Base-by-base conservation (phyloP, 2,329 filamentous ascomycete genomes). In the Lasiodiplodia hormozganensis region DNA sequence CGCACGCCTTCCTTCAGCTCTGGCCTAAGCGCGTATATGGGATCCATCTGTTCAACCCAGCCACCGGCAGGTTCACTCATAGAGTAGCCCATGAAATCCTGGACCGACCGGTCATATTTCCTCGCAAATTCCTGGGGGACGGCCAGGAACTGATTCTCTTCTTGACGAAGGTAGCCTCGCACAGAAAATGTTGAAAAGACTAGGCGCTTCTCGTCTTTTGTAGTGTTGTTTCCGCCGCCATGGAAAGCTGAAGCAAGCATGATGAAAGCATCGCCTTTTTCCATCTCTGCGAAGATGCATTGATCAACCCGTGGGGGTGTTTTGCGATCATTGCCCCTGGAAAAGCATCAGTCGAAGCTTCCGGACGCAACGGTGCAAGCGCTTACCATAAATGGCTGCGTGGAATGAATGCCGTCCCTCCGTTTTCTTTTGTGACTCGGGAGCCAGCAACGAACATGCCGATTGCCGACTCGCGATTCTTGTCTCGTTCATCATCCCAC, bases 61-160 rank as follows among this genome's bases (percentile, higher is more conserved):
- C 70, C 70, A 21, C 70, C 69, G 5, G 70, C 70, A 14, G 70
- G 70, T 36, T 73, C 71, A 64, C 71, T 73, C 18, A 72, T 58
- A 1, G 71, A 69, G 62, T 73, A 74, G 1, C 73, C 72, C 23
- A 72, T 70, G 51, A 72, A 71, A 47, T 70, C 60, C 57, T 74
- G 70, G 5, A 71, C 36, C 14, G 34, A n/a, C 2, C 64, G 58
- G 4, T 72, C 70, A 28, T 73, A 57, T 67, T 73, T 57, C 54
- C 72, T 69, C 31, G 75, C 72, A 47, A 72, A 71, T 40, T 74
- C 72, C 18, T 73, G 51, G 31, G 72, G 69, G 21, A 73, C 73
- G 1, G 75, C 72, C 16, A 82, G 71, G 65, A 76, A 81, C 68
- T 81, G 78, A 54, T 81, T 82, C 71, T 82, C 80, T 69, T 82